A percentile compares a stretch with the other conserved stretches of the same genome.
Conservation (phyloP, 1,139 yeast genomes). For the Kodamaea ohmeri region DNA sequence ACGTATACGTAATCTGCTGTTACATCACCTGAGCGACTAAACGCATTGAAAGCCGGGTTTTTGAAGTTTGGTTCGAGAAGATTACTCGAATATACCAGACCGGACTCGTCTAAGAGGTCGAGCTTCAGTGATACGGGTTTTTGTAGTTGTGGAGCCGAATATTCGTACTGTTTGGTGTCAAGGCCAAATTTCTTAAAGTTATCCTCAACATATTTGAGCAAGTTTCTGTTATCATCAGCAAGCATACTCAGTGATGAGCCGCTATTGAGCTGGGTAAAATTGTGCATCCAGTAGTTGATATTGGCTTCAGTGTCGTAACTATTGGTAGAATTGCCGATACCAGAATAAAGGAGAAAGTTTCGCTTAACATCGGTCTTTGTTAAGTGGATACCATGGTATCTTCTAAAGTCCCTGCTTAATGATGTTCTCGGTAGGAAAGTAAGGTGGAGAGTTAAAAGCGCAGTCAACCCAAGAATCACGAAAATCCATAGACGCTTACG, state of each 20-base stretch:
- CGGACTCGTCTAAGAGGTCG: slow-evolving; percentile 23
- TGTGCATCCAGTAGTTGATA: slow-evolving; percentile 24
- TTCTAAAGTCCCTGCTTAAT: slow-evolving; percentile 73
- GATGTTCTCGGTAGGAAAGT: slow-evolving; percentile 88
- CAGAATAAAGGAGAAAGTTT: slow-evolving; percentile 25
- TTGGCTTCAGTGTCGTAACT: slow-evolving; percentile 29
- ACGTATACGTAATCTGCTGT: slow-evolving; percentile 29
- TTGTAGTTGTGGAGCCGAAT: slow-evolving; percentile 20
- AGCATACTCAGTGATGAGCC: slow-evolving; percentile 21
- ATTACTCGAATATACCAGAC: slow-evolving; percentile 26
- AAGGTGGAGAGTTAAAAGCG: slow-evolving; percentile 56
- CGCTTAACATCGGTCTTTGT: slow-evolving; percentile 66
- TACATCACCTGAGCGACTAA: slow-evolving; percentile 30
- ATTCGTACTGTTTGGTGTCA: slow-evolving; percentile 20
- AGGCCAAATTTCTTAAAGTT: slow-evolving; percentile 31
- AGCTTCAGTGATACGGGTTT: slow-evolving; percentile 27
- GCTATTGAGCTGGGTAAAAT: slow-evolving; percentile 17
- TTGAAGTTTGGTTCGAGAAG: slow-evolving; percentile 26
- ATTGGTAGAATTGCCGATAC: slow-evolving; percentile 26
- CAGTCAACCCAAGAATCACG: slow-evolving; percentile 43
- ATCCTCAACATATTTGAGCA: slow-evolving; percentile 26
- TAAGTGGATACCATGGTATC: slow-evolving; percentile 64
- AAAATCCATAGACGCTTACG: slow-evolving; percentile 11
- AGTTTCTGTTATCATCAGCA: slow-evolving; percentile 27
- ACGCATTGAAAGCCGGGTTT: slow-evolving; percentile 40